A percentile compares a stretch with the other conserved stretches of the same genome.
phyloP scores from a whole-genome alignment of 164 flowering plant genomes.

The Echeveria elegans region DNA sequence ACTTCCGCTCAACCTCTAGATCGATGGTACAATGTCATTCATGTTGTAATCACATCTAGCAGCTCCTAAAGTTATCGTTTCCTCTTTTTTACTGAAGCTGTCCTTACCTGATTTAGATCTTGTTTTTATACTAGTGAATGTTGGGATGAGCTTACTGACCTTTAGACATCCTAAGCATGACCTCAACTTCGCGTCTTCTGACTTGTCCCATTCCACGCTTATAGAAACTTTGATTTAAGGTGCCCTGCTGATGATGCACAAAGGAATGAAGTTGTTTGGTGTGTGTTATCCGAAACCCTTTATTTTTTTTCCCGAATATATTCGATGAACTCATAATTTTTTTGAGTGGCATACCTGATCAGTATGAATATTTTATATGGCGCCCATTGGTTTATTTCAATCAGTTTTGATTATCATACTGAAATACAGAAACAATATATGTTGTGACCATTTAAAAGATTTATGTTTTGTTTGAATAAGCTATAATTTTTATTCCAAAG shows the following conservation, averaged over 20 bases:
- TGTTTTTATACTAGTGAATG: too few species aligned
- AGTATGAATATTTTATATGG: neutral
- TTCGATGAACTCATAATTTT: too few species aligned
- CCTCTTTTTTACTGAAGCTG: neutral
- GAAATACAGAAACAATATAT: neutral
- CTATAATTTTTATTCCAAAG: too few species aligned
- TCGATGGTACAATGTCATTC: neutral
- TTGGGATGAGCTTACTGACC: neutral
- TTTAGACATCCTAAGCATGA: slow-evolving; percentile 2
- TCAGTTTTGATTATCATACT: neutral
- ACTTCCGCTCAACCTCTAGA: neutral
- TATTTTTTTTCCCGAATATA: too few species aligned
- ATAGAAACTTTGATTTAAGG: neutral
- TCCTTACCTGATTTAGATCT: neutral
- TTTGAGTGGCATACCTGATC: too few species aligned
- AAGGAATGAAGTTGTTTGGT: too few species aligned
- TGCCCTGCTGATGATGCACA: too few species aligned
- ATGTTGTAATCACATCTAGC: slow-evolving; percentile 1
- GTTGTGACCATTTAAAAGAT: too few species aligned
- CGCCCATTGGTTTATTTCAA: neutral
- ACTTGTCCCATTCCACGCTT: neutral
- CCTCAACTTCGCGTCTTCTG: neutral
- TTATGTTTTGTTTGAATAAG: neutral
- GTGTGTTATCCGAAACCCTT: too few species aligned
- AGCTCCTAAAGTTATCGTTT: slow-evolving; percentile 1